phyloP scores from a whole-genome alignment of 2,329 filamentous ascomycete genomes.

The Lomentospora prolificans region DNA sequence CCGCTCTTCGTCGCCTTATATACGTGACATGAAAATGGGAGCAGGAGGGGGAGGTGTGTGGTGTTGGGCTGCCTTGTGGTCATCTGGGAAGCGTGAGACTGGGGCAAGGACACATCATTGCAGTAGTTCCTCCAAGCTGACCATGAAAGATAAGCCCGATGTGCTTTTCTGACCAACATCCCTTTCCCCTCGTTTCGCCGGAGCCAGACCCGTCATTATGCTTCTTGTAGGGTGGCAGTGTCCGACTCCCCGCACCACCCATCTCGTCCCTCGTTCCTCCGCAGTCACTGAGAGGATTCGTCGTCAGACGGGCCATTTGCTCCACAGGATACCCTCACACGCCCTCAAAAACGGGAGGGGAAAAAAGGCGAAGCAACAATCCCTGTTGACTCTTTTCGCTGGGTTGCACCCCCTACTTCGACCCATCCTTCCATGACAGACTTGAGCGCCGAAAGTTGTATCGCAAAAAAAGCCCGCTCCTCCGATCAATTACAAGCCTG shows the following conservation, averaged over 20 bases:
- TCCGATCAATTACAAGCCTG: neutral
- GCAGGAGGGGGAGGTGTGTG: too few species aligned
- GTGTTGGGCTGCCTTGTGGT: too few species aligned
- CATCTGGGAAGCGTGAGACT: too few species aligned
- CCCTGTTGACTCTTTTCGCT: neutral
- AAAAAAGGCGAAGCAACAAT: too few species aligned
- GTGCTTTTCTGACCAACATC: neutral
- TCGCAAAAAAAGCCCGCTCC: neutral
- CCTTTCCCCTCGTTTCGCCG: neutral
- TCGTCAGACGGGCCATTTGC: neutral
- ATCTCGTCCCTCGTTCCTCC: neutral
- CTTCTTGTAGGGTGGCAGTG: neutral
- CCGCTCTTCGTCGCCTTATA: neutral
- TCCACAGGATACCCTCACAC: too few species aligned
- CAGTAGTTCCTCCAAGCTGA: neutral
- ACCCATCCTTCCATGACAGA: neutral
- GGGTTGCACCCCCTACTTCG: neutral
- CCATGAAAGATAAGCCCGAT: neutral
- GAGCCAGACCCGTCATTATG: neutral
- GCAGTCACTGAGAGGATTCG: neutral
- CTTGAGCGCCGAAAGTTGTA: neutral
- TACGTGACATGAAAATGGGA: neutral
- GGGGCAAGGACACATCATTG: too few species aligned
- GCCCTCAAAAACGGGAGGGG: too few species aligned
- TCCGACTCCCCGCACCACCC: neutral